Percentiles rank a stretch among this genome's conserved stretches.
phyloP scores from a whole-genome alignment of 2,329 filamentous ascomycete species.

The Colletotrichum navitas region DNA sequence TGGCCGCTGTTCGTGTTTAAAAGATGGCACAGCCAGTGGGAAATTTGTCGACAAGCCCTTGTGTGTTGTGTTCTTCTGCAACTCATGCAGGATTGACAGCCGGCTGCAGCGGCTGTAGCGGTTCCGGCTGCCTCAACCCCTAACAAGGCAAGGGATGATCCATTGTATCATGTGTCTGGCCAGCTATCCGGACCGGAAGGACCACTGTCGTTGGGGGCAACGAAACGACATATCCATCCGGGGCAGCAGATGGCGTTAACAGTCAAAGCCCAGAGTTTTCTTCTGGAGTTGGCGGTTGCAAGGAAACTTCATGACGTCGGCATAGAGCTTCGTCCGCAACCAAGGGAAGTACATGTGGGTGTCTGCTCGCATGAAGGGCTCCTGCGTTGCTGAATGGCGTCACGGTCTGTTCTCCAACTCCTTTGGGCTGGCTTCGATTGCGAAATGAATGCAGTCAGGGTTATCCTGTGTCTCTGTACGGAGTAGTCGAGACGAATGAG shows the following conservation, averaged over 20 bases:
- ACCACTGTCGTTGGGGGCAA: conserved; percentile 3
- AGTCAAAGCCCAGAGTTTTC: not conserved
- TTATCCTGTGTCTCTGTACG: conserved; percentile 25
- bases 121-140: conserved; percentile 17
- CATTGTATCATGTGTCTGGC: conserved; percentile 21
- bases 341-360: conserved; percentile 13
- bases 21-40: not conserved
- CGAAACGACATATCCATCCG: not conserved
- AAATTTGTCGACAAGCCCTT: not conserved
- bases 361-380: conserved; percentile 14
- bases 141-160: conserved; percentile 22
- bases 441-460: conserved; percentile 4
- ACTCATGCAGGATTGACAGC: conserved; percentile 39
- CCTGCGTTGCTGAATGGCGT: not conserved
- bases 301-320: conserved; percentile 1
- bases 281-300: not conserved
- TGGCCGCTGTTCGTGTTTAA: not conserved
- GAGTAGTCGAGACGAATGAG: conserved; percentile 11
- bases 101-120: conserved; percentile 23
- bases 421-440: not conserved
- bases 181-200: conserved; percentile 11
- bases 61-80: not conserved
- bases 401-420: not conserved
- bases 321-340: conserved; percentile 10
- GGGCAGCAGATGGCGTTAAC: not conserved